Evolutionary conservation across 148 eudicot genomes (phyloP), one percentile per base, ranked within the genome.

Genomic region (Amaranthus hypochondriacus): DNA sequence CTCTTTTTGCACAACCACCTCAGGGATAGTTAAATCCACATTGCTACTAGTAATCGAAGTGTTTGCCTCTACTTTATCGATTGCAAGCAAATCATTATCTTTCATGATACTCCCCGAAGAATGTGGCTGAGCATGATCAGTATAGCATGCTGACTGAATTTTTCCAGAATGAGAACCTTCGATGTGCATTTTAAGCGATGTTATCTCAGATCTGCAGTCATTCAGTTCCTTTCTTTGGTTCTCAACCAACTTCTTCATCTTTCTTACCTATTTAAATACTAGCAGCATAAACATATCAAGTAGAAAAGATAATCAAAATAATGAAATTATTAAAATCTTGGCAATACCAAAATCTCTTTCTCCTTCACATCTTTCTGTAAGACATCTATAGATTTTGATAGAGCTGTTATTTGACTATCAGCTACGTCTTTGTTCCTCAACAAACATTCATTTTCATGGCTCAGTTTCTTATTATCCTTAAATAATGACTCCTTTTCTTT

Each of bases 161-260:
- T 61, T 81, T 56, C 82, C 84, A 71, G 90, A 82, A 64, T 79
- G 87, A 75, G 85, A 84, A 76, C 90, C 87, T 88, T 90, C 99
- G 81, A 95, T 89, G 73, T 83, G 89, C 92, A 89, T 92, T 84
- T 95, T 90, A 43, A 95, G 94, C 70, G 97, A 88, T 79, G 98
- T 95, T 77, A 92, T 92, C 78, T 95, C 97, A 78, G 91, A 79
- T 82, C 97, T 90, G 77, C 93, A 95, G 71, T 79, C 89, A 89
- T 90, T 90, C 70, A 95, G 86, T 75, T 88, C 97, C 81, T 84
- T 90, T 59, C 88, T 88, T 84, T 86, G 96, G 73, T 68, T 74
- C 52, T 86, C 92, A 75, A 78, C 49, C 67, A 90, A 81, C 80
- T 90, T 86, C 84, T 87, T 95, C 89, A 90, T 68, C 71, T 83